Evolutionary conservation across 306 rosid genomes (phyloP).

Genomic region (Chamaecrista fasciculata): DNA sequence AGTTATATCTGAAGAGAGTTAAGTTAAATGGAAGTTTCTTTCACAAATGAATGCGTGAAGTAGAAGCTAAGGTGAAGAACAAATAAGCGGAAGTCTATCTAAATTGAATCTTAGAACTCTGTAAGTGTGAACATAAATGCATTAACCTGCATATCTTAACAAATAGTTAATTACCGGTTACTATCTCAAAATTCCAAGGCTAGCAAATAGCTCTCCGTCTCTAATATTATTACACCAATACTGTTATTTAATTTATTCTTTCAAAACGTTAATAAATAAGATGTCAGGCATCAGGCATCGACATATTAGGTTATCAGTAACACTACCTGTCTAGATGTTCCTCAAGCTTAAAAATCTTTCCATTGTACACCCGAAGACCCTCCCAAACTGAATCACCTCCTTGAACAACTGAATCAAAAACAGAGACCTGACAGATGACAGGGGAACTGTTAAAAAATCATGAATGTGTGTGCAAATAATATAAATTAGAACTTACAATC

Average conservation of each 20-base stretch:
- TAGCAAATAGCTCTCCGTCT: neutral
- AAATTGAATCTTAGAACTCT: neutral
- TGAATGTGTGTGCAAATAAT: constrained; percentile 22
- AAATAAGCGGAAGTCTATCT: neutral
- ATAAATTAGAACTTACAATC: constrained; percentile 20
- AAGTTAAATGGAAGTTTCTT: neutral
- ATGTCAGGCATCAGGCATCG: neutral
- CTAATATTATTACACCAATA: neutral
- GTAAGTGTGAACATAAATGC: neutral
- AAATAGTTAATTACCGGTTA: neutral
- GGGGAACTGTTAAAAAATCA: constrained; percentile 29
- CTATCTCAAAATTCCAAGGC: neutral
- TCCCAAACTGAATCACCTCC: constrained; percentile 97
- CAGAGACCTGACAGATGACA: constrained; percentile 63
- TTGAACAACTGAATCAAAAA: constrained; percentile 86
- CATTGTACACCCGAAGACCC: constrained; percentile 75
- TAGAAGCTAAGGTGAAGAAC: neutral
- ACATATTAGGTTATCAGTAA: neutral
- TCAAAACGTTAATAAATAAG: neutral
- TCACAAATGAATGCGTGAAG: neutral
- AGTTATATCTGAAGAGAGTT: no score
- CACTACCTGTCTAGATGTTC: constrained; percentile 83
- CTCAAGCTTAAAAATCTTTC: constrained; percentile 83
- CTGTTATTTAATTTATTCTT: neutral
- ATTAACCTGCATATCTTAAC: neutral